A percentile compares a stretch with the other conserved stretches of the same genome.
phyloP scores from a whole-genome alignment of 306 rosid genomes.

The Pterocarpus santalinus region DNA sequence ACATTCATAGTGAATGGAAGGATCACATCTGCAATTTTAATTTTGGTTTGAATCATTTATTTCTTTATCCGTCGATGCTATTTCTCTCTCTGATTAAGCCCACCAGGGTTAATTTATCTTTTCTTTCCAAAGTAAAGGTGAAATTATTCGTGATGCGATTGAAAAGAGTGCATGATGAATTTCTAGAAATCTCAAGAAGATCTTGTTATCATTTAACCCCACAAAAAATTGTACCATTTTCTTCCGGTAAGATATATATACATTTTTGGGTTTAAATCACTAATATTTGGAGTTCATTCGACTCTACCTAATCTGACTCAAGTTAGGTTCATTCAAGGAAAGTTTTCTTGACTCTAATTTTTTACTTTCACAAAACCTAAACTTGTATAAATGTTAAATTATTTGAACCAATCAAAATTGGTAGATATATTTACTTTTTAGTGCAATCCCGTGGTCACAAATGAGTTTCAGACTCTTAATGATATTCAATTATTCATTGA shows the following conservation, averaged over 20 bases:
- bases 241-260: not conserved
- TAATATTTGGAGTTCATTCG: too few species aligned
- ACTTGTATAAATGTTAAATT: too few species aligned
- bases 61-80: not conserved
- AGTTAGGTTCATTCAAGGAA: too few species aligned
- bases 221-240: too few species aligned
- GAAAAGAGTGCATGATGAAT: not conserved
- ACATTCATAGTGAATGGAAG: not conserved
- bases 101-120: not conserved
- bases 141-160: not conserved
- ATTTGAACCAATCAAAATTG: too few species aligned
- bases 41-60: not conserved
- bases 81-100: not conserved
- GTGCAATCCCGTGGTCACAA: not conserved
- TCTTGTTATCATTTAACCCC: not conserved
- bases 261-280: not conserved
- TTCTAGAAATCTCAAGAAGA: not conserved
- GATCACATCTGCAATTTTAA: not conserved
- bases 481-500: conserved; percentile 21
- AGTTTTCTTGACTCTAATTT: too few species aligned
- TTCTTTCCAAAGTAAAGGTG: not conserved
- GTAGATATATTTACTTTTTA: too few species aligned
- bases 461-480: not conserved
- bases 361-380: too few species aligned
- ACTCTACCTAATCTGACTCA: too few species aligned